phyloP scores from a whole-genome alignment of 371 early-diverging fungal genomes.

The Dichotomocladium elegans region DNA sequence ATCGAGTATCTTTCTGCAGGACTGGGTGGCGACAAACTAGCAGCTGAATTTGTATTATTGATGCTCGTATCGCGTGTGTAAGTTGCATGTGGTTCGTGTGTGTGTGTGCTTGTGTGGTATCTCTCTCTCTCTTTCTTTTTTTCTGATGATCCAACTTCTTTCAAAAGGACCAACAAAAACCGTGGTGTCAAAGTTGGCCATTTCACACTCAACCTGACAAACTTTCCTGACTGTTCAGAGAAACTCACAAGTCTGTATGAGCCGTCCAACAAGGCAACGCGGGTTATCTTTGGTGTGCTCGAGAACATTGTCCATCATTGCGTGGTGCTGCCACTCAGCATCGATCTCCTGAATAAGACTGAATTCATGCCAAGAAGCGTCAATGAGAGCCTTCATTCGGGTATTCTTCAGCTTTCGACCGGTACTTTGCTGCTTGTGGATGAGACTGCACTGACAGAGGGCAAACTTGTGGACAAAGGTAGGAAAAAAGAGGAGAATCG shows the following conservation, averaged over 20 bases:
- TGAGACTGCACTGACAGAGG: slow-evolving; percentile 62
- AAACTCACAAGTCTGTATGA: background rate
- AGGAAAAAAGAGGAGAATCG: too few relatives aligned
- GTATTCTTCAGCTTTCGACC: slow-evolving; percentile 53
- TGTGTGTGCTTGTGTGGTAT: background rate
- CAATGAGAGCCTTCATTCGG: slow-evolving; percentile 49
- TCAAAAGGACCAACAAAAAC: slow-evolving; percentile 26
- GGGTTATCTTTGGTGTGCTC: slow-evolving; percentile 18
- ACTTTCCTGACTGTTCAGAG: slow-evolving; percentile 20
- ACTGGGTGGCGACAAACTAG: slow-evolving; percentile 49
- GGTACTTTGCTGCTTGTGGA: slow-evolving; percentile 57
- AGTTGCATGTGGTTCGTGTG: slow-evolving; percentile 7
- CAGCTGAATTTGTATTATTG: slow-evolving; percentile 57
- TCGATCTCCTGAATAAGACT: slow-evolving; percentile 45
- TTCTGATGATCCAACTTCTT: slow-evolving; percentile 1
- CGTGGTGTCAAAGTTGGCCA: slow-evolving; percentile 45
- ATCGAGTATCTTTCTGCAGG: slow-evolving; percentile 51
- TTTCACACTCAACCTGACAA: slow-evolving; percentile 39
- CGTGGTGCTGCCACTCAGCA: slow-evolving; percentile 45
- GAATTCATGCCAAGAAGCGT: slow-evolving; percentile 50
- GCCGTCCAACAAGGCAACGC: slow-evolving; percentile 13
- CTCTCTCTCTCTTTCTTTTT: background rate
- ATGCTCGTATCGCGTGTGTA: slow-evolving; percentile 60
- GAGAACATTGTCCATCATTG: slow-evolving; percentile 39
- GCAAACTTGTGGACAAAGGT: slow-evolving; percentile 54